Conservation (phyloP, 1,284 basidiomycete genomes). For the Ceratobasidium sp. region DNA sequence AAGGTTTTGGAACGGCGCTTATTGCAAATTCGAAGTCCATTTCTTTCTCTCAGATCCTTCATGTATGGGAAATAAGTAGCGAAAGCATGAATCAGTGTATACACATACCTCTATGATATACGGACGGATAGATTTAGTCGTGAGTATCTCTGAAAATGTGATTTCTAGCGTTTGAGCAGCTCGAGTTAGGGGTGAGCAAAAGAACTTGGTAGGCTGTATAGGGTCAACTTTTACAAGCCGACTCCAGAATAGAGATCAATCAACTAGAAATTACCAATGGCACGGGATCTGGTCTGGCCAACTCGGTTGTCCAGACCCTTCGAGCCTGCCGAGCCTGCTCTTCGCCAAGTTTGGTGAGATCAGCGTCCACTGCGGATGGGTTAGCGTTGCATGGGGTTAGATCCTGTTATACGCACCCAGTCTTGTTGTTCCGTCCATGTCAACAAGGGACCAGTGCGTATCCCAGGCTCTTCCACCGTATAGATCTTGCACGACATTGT, state of each 20-base stretch:
- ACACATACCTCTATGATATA: conserved; percentile 61
- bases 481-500: no score
- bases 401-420: neutral
- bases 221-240: neutral
- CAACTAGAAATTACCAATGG: conserved; percentile 52
- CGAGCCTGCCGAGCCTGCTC: conserved; percentile 51
- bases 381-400: neutral
- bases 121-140: conserved; percentile 47
- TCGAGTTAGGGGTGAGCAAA: conserved; percentile 75
- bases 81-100: neutral
- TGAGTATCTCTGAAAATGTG: conserved; percentile 61
- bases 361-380: conserved; percentile 8
- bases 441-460: neutral
- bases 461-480: no score
- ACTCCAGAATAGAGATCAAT: neutral
- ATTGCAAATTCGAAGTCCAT: conserved; percentile 78
- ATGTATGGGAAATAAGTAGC: neutral
- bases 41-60: conserved; percentile 68
- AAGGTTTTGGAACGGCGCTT: conserved; percentile 63
- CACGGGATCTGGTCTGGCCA: conserved; percentile 50
- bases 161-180: conserved; percentile 72
- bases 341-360: conserved; percentile 5
- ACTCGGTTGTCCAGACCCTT: conserved; percentile 66
- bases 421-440: neutral
- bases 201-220: conserved; percentile 61